phyloP scores from a whole-genome alignment of 441 rosid species.

The Theobroma grandiflorum region DNA sequence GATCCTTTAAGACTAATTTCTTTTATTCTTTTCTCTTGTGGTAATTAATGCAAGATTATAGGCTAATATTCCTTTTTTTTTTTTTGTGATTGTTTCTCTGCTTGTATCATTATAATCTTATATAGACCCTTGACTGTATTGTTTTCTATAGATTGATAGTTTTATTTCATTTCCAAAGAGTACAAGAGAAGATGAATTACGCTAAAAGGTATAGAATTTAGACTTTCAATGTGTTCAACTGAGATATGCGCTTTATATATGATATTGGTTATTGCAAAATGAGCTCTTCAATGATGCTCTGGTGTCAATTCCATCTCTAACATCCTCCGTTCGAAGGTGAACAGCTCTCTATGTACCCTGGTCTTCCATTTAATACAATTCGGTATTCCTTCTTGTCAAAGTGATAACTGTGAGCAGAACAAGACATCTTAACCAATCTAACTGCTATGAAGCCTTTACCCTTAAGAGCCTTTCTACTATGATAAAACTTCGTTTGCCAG shows the following conservation, averaged over 20 bases:
- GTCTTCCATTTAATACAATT: neutral
- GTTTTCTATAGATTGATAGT: neutral
- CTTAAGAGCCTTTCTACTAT: neutral
- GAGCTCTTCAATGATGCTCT: neutral
- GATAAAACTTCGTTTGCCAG: neutral
- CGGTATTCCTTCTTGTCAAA: neutral
- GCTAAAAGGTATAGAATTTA: neutral
- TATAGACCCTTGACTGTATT: neutral
- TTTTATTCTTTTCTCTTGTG: neutral
- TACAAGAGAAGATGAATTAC: neutral
- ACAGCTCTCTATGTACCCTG: neutral
- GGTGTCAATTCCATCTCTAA: neutral
- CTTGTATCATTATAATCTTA: neutral
- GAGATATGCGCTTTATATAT: neutral
- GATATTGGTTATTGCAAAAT: neutral
- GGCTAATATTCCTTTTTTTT: neutral
- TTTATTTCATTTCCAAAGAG: neutral
- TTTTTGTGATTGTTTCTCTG: neutral
- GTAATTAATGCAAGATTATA: neutral
- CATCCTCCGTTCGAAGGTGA: neutral
- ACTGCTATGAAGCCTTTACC: neutral
- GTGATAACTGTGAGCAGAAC: neutral
- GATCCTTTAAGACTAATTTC: neutral
- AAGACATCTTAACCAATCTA: neutral
- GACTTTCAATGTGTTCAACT: neutral